A percentile compares a stretch with the other conserved stretches of the same genome.
Evolutionary conservation across 768 basidiomycete genomes (phyloP).

Genomic region (Boletus eberwhitei): DNA sequence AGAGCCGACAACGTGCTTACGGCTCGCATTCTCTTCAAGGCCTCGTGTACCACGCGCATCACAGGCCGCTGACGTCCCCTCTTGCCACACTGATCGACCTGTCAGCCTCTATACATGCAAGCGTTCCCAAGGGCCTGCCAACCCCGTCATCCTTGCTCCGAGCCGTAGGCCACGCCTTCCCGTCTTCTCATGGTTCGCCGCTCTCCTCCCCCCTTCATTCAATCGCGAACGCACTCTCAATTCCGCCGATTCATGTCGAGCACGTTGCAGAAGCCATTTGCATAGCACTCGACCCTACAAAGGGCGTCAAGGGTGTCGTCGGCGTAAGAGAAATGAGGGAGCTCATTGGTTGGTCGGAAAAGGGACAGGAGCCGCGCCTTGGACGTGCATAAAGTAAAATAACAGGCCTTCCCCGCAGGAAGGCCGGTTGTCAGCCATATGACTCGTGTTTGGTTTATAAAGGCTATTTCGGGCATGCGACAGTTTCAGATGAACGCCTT

Average conservation of each 20-base stretch:
- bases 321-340: constrained; percentile 72
- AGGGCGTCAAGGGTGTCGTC: constrained; percentile 59
- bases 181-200: constrained; percentile 30
- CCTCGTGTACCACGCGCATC: constrained; percentile 93
- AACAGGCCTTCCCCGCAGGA: constrained; percentile 8
- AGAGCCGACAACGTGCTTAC: constrained; percentile 11
- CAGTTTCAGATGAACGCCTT: constrained; percentile 12
- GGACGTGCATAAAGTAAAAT: constrained; percentile 13
- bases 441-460: constrained; percentile 7
- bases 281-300: constrained; percentile 50
- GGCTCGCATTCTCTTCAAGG: constrained; percentile 44
- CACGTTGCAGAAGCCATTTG: constrained; percentile 87
- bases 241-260: constrained; percentile 93
- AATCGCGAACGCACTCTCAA: constrained; percentile 74
- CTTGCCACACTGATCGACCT: constrained; percentile 81
- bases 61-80: constrained; percentile 84
- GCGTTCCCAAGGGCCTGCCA: constrained; percentile 52
- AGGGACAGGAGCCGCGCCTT: constrained; percentile 24
- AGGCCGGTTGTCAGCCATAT: not conserved
- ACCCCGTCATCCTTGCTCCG: constrained; percentile 66
- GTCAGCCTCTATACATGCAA: constrained; percentile 68
- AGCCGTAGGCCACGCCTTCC: constrained; percentile 40
- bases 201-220: constrained; percentile 53
- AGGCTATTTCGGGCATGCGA: constrained; percentile 16
- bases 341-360: constrained; percentile 63